A percentile compares a stretch with the other conserved stretches of the same genome.
phyloP scores from a whole-genome alignment of 2,329 filamentous ascomycete species.

The Cryphonectria japonica region DNA sequence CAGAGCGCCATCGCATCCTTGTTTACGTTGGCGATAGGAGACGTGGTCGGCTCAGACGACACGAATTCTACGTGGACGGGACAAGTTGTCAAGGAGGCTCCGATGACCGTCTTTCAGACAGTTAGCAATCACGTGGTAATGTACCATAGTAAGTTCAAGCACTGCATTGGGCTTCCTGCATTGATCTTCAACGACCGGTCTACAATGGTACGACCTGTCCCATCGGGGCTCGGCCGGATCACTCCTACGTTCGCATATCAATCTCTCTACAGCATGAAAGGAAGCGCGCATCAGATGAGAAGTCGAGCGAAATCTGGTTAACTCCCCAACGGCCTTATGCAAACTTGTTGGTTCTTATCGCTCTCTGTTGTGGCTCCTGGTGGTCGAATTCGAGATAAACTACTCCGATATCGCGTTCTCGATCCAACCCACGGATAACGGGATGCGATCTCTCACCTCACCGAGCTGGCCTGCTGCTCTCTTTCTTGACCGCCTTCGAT shows the following conservation, averaged over 20 bases:
- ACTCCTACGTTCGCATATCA: not conserved
- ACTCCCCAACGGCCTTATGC: not conserved
- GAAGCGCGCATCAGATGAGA: not conserved
- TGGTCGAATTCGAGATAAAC: not conserved
- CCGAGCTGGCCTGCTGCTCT: not conserved
- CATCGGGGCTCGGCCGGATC: not conserved
- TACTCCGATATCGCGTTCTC: not conserved
- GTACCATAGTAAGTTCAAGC: not conserved
- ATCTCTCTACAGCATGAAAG: not conserved
- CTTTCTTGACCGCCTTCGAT: too few relatives aligned
- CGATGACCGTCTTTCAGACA: not conserved
- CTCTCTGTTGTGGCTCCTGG: not conserved
- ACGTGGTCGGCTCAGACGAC: not conserved
- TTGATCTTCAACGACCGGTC: not conserved
- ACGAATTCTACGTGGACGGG: not conserved
- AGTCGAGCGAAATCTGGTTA: not conserved
- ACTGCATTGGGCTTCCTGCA: not conserved
- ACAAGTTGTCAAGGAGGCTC: not conserved
- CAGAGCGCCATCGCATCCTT: not conserved
- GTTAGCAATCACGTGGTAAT: too few relatives aligned
- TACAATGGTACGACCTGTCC: not conserved
- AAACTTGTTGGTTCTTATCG: not conserved
- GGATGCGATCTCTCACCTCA: not conserved
- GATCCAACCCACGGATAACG: not conserved
- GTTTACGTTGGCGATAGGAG: not conserved